Evolutionary conservation across 2,329 filamentous ascomycete genomes (phyloP), one percentile per base, ranked within the genome.

Genomic region (Fusarium humuli): DNA sequence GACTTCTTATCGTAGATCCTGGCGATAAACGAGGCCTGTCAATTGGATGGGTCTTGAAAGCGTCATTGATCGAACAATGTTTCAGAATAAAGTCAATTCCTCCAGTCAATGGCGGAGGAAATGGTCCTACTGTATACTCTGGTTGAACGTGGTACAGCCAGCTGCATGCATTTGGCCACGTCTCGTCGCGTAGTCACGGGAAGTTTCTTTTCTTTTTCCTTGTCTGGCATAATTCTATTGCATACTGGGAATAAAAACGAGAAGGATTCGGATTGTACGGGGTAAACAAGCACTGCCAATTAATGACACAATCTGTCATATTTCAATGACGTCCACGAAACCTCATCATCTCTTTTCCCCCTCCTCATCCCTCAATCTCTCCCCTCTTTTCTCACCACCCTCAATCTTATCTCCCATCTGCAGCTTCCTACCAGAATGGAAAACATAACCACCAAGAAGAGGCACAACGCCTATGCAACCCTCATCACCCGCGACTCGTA

Each of bases 401-500:
- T 14, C 40, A 20, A 29, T 41, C 23, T 50, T 50, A 45, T n/a
- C 57, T 22, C 13, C 13, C 30, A 32, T 48, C 45, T 65, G 60
- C 50, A 64, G 30, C 11, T 23, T n/a, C 10, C 8, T 55, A 60
- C 37, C 11, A 23, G 53, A 27, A 68, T 68, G 65, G 42, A 49
- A 37, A 22, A 10, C 14, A 5, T n/a, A 11, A 34, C 20, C 42
- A 41, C 1, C 8, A 34, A 18, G 3, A 37, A 13, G 16, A 70
- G 61, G 50, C 46, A 54, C 29, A 73, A 73, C 8, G 70, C 70
- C 53, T 73, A 71, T 56, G 65, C 70, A 54, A 73, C 71, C 48
- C 71, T 73, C 57, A 69, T 73, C 46, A 73, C 71, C 14, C 70
- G 70, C 16, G 48, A 70, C 23, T 72, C 71, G 7, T 73, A 73